Evolutionary conservation across 2,329 filamentous ascomycete species (phyloP), one percentile per base, ranked within the genome.

Genomic region (Cryphonectria japonica): DNA sequence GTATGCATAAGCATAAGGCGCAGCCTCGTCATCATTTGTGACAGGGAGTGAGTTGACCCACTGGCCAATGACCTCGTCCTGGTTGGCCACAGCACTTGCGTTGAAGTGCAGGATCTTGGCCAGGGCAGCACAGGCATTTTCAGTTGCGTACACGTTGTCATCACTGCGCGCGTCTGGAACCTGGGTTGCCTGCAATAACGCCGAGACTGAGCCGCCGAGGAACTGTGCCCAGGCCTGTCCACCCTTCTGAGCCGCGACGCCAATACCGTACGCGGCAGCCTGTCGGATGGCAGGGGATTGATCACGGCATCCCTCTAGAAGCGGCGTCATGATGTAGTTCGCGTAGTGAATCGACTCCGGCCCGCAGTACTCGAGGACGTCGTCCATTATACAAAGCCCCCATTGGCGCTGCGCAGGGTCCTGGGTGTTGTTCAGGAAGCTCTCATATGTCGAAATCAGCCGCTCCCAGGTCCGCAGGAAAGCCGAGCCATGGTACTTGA

Each of bases 381-480:
- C 96, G 78, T 99, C 96, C 86, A 98, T 94, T 76, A 99, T 98
- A 85, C 96, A 99, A 68, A 99, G 88, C n/a, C 94, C 95, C 96
- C 96, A 99, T 80, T 99, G 96, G 69, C 96, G 90, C 81, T 98
- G 95, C 26, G 95, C 98, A 0, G 94, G 88, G 79, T 99, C 96
- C 3, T 82, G 78, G 70, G 93, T 96, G 59, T 88, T 88, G 63
- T 88, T 88, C 74, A 97, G 91, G 81, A 98, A 98, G 43, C 86
- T 86, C 76, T 95, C 91, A 80, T 98, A 98, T 69, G 94, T 97
- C 14, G 87, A 85, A 80, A 97, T 89, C 34, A 99, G 86, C 68
- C 89, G 89, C 79, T 97, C 93, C 95, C 95, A 99, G 59, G 93
- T 86, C 6, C 91, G 92, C 68, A 99, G 86, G 86, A 99, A 99